Conservation (phyloP, 805 yeast genomes). For the Metschnikowia vanudenii region DNA sequence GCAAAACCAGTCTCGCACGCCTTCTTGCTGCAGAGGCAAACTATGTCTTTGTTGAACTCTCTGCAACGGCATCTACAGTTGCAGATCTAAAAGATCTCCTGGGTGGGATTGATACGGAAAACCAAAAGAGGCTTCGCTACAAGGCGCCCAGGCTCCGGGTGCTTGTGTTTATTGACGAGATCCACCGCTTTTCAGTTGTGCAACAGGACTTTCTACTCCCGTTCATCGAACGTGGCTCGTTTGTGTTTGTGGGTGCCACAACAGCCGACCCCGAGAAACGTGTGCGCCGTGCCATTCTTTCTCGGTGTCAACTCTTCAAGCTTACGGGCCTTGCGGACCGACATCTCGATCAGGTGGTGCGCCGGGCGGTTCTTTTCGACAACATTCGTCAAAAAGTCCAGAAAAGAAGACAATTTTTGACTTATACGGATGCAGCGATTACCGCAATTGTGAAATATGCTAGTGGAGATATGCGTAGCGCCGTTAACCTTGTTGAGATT, state of each 20-base stretch:
- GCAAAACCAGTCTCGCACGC: slow-evolving; percentile 83
- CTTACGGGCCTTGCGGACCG: slow-evolving; percentile 49
- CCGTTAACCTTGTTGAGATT: slow-evolving; percentile 34
- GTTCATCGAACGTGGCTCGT: slow-evolving; percentile 77
- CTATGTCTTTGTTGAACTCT: slow-evolving; percentile 69
- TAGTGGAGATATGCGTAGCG: slow-evolving; percentile 35
- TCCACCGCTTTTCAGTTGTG: slow-evolving; percentile 79
- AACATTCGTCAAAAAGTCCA: slow-evolving; percentile 25
- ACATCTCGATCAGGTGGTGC: slow-evolving; percentile 54
- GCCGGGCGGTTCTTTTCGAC: slow-evolving; percentile 51
- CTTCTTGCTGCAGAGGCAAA: slow-evolving; percentile 56
- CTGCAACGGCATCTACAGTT: slow-evolving; percentile 76
- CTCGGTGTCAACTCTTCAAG: slow-evolving; percentile 80
- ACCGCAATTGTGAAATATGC: slow-evolving; percentile 19
- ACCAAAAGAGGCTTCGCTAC: slow-evolving; percentile 37
- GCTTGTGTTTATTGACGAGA: slow-evolving; percentile 85
- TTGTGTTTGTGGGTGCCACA: slow-evolving; percentile 90
- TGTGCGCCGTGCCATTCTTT: slow-evolving; percentile 74
- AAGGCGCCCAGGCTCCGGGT: slow-evolving; percentile 15
- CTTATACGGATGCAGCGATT: slow-evolving; percentile 17
- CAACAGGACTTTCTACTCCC: slow-evolving; percentile 91
- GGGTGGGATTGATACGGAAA: slow-evolving; percentile 47
- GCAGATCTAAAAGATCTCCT: slow-evolving; percentile 62
- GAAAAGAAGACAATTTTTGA: slow-evolving; percentile 14
- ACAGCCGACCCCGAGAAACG: slow-evolving; percentile 72